These are phyloP conservation scores for Coniochaeta sp. DNA, from an alignment of 2,329 filamentous ascomycete genomes.

Conservation along the genomic window DNA sequence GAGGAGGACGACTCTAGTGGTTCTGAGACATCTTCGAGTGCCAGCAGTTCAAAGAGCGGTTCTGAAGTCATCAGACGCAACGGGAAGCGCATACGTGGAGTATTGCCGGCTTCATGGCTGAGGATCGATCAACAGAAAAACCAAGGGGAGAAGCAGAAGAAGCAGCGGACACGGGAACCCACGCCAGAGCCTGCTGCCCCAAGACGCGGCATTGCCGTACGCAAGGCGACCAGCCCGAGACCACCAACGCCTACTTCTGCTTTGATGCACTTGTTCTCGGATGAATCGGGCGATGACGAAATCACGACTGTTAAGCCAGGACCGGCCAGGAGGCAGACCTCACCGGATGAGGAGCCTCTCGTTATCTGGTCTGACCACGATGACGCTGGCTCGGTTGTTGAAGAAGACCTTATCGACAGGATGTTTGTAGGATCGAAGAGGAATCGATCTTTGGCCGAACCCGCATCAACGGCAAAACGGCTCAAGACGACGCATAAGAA, in stretches of 20 bases:
- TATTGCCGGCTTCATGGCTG: slow-evolving; percentile 62
- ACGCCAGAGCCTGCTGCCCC: slow-evolving; percentile 30
- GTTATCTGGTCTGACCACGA: slow-evolving; percentile 11
- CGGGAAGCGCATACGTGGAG: slow-evolving; percentile 46
- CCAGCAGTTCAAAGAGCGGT: slow-evolving; percentile 29
- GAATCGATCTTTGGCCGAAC: slow-evolving; percentile 21
- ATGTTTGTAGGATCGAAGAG: slow-evolving; percentile 41
- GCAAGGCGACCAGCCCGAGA: slow-evolving; percentile 25
- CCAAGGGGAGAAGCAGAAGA: slow-evolving; percentile 22
- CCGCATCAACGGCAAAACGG: slow-evolving; percentile 21
- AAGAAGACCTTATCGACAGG: slow-evolving; percentile 30
- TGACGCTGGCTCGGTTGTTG: slow-evolving; percentile 19
- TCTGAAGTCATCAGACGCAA: slow-evolving; percentile 31
- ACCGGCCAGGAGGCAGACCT: background rate
- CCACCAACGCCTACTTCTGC: slow-evolving; percentile 12
- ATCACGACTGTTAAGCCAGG: background rate
- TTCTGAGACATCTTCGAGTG: slow-evolving; percentile 11
- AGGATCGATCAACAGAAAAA: slow-evolving; percentile 46
- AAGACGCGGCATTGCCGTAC: slow-evolving; percentile 44
- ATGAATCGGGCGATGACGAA: slow-evolving; percentile 37
- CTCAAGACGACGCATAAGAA: slow-evolving; percentile 20
- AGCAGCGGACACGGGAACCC: slow-evolving; percentile 22
- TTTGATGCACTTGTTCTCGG: slow-evolving; percentile 26
- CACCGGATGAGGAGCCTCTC: background rate
- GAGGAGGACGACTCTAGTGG: slow-evolving; percentile 9